Evolutionary conservation across 2,329 filamentous ascomycete genomes (phyloP).

Genomic region (Neospermospora avenae): DNA sequence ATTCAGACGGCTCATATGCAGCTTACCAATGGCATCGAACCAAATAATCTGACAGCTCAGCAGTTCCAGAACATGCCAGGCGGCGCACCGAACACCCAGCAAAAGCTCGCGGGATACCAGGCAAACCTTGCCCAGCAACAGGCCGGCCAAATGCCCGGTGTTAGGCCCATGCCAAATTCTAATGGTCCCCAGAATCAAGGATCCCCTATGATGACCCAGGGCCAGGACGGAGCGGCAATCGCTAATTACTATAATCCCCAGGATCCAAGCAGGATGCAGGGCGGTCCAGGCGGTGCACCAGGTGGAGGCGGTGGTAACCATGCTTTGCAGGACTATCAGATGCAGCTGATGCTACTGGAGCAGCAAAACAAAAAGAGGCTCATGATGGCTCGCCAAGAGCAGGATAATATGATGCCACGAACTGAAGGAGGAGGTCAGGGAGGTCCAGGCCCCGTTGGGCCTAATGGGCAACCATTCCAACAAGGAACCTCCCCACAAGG

Average conservation of each 20-base stretch:
- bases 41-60: conserved; percentile 66
- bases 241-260: conserved; percentile 60
- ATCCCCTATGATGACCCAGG: conserved; percentile 74
- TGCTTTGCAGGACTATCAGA: conserved; percentile 82
- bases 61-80: conserved; percentile 64
- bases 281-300: conserved; percentile 43
- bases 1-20: conserved; percentile 58
- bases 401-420: conserved; percentile 59
- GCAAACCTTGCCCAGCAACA: conserved; percentile 80
- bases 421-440: conserved; percentile 51
- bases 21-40: conserved; percentile 70
- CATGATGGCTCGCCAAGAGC: conserved; percentile 76
- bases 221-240: conserved; percentile 59
- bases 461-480: conserved; percentile 62
- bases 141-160: conserved; percentile 32
- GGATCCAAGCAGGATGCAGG: conserved; percentile 57
- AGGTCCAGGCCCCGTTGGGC: conserved; percentile 50
- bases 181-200: conserved; percentile 70
- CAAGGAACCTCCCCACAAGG: conserved; percentile 68
- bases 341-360: conserved; percentile 83
- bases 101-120: conserved; percentile 79
- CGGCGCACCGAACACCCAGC: conserved; percentile 40
- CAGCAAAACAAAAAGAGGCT: conserved; percentile 85
- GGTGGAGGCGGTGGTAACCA: conserved; percentile 53
- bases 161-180: conserved; percentile 62